phyloP scores from a whole-genome alignment of 345 rosid genomes.

The Corchorus capsularis region DNA sequence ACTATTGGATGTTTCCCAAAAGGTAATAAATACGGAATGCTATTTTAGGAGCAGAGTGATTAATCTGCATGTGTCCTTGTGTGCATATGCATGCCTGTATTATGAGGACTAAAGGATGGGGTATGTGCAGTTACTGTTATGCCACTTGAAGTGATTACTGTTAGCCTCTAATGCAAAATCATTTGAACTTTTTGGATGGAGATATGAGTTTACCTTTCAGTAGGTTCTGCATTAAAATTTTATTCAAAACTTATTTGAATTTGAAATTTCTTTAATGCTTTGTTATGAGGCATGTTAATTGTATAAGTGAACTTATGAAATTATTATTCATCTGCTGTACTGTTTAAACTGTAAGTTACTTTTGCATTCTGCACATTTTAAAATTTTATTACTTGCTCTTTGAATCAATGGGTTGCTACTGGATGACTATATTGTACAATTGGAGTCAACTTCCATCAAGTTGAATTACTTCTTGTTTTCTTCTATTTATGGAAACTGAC shows the following conservation, averaged over 20 bases:
- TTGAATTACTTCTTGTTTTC: constrained; percentile 4
- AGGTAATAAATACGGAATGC: background rate
- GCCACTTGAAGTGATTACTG: background rate
- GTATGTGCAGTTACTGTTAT: background rate
- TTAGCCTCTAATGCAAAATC: background rate
- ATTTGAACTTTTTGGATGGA: constrained; percentile 4
- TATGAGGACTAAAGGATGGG: background rate
- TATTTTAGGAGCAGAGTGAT: constrained; percentile 1
- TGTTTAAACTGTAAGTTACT: background rate
- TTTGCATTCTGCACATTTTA: background rate
- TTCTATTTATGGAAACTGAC: background rate
- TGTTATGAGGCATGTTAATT: background rate
- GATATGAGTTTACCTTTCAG: background rate
- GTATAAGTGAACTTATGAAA: background rate
- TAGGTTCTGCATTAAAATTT: background rate
- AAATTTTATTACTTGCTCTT: background rate
- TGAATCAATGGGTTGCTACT: background rate
- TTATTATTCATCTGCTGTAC: background rate
- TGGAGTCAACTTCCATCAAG: constrained; percentile 6
- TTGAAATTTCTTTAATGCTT: background rate
- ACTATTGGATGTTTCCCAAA: background rate
- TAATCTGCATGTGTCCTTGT: background rate
- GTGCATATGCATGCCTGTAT: background rate
- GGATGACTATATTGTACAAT: constrained; percentile 15
- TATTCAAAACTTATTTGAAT: constrained; percentile 4